Evolutionary conservation across 176 grass and related monocot genomes (phyloP).

Genomic region (Puccinellia tenuiflora): DNA sequence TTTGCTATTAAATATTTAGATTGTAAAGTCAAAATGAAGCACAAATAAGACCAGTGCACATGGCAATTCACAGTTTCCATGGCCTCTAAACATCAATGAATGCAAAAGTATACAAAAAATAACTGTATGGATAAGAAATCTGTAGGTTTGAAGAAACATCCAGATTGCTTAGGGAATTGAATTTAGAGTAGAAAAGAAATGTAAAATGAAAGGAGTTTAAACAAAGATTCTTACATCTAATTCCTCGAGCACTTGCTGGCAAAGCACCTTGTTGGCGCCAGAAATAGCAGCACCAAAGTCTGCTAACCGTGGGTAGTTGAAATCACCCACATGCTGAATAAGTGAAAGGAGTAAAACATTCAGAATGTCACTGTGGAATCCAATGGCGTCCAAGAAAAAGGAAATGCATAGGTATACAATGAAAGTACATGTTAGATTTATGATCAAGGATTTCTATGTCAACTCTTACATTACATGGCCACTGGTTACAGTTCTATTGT

Average conservation of each 20-base stretch:
- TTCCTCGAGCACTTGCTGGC: constrained; percentile 94
- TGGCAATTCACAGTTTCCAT: not conserved
- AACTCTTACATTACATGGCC: constrained; percentile 1
- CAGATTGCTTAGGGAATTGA: not conserved
- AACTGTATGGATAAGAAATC: not conserved
- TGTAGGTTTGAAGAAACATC: not conserved
- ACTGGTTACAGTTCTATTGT: constrained; percentile 5
- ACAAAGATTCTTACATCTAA: constrained; percentile 78
- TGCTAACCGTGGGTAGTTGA: constrained; percentile 79
- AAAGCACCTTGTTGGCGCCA: constrained; percentile 88
- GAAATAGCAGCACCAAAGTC: constrained; percentile 98
- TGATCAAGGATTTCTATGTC: not conserved
- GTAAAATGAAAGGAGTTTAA: constrained; percentile 10
- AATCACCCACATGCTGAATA: constrained; percentile 87
- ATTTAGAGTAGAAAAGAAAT: not conserved
- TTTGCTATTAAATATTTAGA: not conserved
- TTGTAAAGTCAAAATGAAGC: not conserved
- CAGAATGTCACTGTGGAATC: constrained; percentile 12
- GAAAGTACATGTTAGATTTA: not conserved
- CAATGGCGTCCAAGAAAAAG: not conserved
- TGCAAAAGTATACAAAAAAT: not conserved
- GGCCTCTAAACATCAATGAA: not conserved
- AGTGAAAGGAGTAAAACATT: constrained; percentile 14
- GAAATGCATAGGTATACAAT: not conserved
- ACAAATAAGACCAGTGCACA: not conserved